A percentile compares a stretch with the other conserved stretches of the same genome.
Evolutionary conservation across 148 eudicot genomes (phyloP).

Genomic region (Rhododendron henanense): DNA sequence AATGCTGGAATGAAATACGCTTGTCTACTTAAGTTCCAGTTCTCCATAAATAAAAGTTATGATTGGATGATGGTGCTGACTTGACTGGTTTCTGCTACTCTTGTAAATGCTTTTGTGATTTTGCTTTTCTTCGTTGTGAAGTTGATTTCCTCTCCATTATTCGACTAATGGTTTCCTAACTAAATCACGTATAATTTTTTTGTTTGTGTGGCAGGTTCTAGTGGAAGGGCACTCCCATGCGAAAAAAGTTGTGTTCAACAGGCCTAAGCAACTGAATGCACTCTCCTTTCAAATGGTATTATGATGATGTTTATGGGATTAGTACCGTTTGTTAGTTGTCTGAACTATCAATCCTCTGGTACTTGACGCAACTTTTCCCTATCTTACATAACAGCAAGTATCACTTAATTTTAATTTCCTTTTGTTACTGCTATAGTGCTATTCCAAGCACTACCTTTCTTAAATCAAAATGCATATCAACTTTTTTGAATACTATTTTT

Average conservation of each 20-base stretch:
- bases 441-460: background rate
- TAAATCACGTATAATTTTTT: background rate
- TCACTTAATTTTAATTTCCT: background rate
- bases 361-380: background rate
- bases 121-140: background rate
- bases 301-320: constrained; percentile 15
- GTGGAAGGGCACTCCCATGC: constrained; percentile 43
- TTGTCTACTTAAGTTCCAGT: background rate
- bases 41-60: background rate
- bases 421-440: background rate
- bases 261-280: constrained; percentile 94
- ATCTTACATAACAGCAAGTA: background rate
- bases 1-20: background rate
- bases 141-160: background rate
- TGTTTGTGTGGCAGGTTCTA: constrained; percentile 51
- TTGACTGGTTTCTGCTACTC: background rate
- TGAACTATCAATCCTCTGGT: background rate
- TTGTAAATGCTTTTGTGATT: background rate
- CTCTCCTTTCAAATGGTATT: constrained; percentile 75
- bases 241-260: constrained; percentile 50
- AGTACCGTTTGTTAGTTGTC: background rate
- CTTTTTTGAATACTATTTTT: background rate
- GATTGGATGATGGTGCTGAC: background rate
- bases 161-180: background rate
- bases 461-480: background rate